These are phyloP conservation scores for Powellomyces hirtus DNA, from an alignment of 192 early-diverging fungal genomes.

Conservation along the genomic window DNA sequence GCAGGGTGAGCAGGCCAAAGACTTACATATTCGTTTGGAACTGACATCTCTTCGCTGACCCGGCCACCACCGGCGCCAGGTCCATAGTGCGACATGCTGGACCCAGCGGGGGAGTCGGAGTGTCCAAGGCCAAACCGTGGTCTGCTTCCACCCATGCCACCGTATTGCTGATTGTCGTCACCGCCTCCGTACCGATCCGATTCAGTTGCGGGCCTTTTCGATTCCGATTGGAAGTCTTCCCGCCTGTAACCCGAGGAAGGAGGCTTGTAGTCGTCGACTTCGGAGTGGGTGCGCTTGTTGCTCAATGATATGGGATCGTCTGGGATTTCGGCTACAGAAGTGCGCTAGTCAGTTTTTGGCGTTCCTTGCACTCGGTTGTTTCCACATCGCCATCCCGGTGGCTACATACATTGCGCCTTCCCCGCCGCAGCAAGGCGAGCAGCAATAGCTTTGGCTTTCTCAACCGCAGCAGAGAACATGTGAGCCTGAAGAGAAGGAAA, in stretches of 20 bases:
- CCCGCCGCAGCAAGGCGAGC: constrained; percentile 49
- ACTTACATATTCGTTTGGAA: constrained; percentile 16
- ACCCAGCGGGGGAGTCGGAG: not conserved
- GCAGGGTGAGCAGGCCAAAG: not conserved
- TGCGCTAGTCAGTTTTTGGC: too few relatives aligned
- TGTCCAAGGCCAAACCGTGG: constrained; percentile 23
- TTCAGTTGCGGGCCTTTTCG: constrained; percentile 15
- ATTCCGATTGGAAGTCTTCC: constrained; percentile 16
- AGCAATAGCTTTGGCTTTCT: constrained; percentile 75
- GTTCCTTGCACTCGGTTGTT: too few relatives aligned
- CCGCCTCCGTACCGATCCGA: not conserved
- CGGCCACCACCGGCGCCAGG: constrained; percentile 20
- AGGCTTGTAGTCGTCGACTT: constrained; percentile 22
- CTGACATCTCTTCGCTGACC: constrained; percentile 14
- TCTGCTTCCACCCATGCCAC: not conserved
- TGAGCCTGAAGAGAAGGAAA: too few relatives aligned
- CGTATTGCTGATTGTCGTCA: not conserved
- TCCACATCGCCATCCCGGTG: not conserved
- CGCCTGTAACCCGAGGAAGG: constrained; percentile 26
- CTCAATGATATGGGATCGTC: constrained; percentile 21
- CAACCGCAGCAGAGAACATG: constrained; percentile 65
- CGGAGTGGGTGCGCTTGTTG: constrained; percentile 30
- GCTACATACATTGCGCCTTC: constrained; percentile 2
- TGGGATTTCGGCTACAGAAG: constrained; percentile 11
- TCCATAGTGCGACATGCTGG: constrained; percentile 24